Evolutionary conservation across 768 basidiomycete species (phyloP).

Genomic region (Termitomyces sp.): DNA sequence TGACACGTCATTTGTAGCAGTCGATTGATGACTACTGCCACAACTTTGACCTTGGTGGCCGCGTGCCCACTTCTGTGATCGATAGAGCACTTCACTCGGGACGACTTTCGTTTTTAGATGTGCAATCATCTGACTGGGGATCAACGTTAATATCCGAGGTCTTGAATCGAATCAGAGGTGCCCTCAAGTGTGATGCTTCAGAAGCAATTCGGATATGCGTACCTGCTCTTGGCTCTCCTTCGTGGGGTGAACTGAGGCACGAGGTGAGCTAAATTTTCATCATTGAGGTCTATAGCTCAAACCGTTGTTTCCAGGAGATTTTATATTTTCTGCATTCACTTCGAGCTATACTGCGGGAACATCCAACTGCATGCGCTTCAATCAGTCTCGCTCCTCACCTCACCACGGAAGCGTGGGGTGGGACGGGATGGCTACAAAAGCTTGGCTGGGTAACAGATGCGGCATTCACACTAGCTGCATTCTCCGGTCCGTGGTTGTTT

Average conservation of each 20-base stretch:
- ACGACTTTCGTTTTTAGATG: slow-evolving; percentile 28
- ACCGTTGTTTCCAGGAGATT: slow-evolving; percentile 46
- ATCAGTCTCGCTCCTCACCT: slow-evolving; percentile 63
- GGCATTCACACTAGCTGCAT: slow-evolving; percentile 69
- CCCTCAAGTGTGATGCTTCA: slow-evolving; percentile 22
- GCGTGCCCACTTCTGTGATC: slow-evolving; percentile 49
- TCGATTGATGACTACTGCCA: slow-evolving; percentile 60
- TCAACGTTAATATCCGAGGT: slow-evolving; percentile 16
- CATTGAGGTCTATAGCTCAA: neutral
- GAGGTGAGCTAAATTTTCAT: slow-evolving; percentile 38
- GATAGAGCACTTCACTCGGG: slow-evolving; percentile 37
- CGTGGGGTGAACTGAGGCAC: slow-evolving; percentile 63
- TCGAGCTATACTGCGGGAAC: slow-evolving; percentile 51
- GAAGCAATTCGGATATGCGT: slow-evolving; percentile 56
- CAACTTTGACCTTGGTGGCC: slow-evolving; percentile 68
- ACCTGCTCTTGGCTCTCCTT: slow-evolving; percentile 54
- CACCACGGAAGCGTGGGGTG: slow-evolving; percentile 56
- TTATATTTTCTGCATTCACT: slow-evolving; percentile 71
- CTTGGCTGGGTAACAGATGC: slow-evolving; percentile 79
- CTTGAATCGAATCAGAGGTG: slow-evolving; percentile 22
- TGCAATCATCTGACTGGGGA: slow-evolving; percentile 1
- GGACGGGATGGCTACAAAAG: slow-evolving; percentile 70
- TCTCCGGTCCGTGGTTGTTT: slow-evolving; percentile 52
- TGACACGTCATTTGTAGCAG: slow-evolving; percentile 24
- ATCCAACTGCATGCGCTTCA: slow-evolving; percentile 62